Conservation (phyloP, 768 basidiomycete genomes). For the Leucosporidium creatinivorum region DNA sequence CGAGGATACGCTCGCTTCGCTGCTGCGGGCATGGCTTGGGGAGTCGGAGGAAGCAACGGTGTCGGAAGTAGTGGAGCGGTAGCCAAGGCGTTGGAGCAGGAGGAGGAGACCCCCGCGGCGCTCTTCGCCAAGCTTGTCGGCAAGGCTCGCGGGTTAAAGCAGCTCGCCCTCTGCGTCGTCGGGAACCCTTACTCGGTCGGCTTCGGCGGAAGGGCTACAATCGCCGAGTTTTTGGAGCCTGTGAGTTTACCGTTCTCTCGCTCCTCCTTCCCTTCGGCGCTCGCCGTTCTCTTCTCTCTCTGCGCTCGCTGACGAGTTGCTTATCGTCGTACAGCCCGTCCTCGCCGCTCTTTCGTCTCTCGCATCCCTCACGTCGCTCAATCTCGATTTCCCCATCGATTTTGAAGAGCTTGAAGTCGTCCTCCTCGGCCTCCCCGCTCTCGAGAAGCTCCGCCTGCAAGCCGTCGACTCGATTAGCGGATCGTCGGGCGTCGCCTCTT, state of each 20-base stretch:
- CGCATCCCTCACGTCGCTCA: neutral
- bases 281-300: too few relatives aligned
- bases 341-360: constrained; percentile 11
- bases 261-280: neutral
- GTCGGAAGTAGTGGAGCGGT: neutral
- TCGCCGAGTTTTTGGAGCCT: neutral
- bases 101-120: neutral
- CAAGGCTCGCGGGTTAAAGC: neutral
- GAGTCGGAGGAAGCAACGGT: too few relatives aligned
- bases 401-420: constrained; percentile 23
- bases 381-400: constrained; percentile 11
- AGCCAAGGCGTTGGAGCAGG: neutral
- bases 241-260: neutral
- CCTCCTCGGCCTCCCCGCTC: constrained; percentile 3
- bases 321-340: neutral
- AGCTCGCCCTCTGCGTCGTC: neutral
- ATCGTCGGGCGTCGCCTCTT: neutral
- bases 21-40: too few relatives aligned
- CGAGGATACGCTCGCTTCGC: too few relatives aligned
- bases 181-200: neutral
- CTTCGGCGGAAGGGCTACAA: neutral
- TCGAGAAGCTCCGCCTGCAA: constrained; percentile 4
- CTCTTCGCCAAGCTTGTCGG: constrained; percentile 2
- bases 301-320: neutral
- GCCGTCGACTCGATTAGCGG: constrained; percentile 2